These are phyloP conservation scores for Ilex aquifolium DNA, from an alignment of 257 asterid species.

Conservation along the genomic window DNA sequence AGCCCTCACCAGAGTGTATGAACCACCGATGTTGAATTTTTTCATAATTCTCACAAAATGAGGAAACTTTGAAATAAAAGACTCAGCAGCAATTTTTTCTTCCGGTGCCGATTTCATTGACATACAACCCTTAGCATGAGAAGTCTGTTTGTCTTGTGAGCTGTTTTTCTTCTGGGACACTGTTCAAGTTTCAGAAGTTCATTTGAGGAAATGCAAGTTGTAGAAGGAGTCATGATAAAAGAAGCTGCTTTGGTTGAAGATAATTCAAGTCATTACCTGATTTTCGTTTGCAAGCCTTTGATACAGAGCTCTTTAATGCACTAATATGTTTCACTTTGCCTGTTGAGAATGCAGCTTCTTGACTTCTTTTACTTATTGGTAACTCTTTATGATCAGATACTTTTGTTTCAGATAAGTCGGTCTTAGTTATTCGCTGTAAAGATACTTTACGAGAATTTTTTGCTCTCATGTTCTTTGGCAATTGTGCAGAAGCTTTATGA, in stretches of 20 bases:
- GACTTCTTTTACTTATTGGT: neutral
- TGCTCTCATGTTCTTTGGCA: conserved; percentile 37
- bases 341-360: neutral
- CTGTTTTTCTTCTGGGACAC: conserved; percentile 39
- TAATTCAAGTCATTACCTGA: conserved; percentile 34
- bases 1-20: conserved; percentile 79
- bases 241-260: conserved; percentile 3
- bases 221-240: neutral
- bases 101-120: conserved; percentile 88
- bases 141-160: conserved; percentile 45
- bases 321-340: conserved; percentile 10
- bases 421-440: conserved; percentile 12
- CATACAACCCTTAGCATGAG: conserved; percentile 73
- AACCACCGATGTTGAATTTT: conserved; percentile 83
- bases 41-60: conserved; percentile 87
- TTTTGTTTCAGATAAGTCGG: conserved; percentile 9
- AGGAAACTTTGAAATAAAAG: conserved; percentile 69
- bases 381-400: conserved; percentile 13
- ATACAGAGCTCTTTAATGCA: conserved; percentile 23
- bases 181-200: conserved; percentile 26
- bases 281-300: conserved; percentile 30
- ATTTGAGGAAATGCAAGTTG: conserved; percentile 9
- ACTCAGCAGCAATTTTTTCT: conserved; percentile 83
- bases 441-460: conserved; percentile 20
- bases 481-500: conserved; percentile 36